Evolutionary conservation across 768 basidiomycete genomes (phyloP).

Genomic region (Lentinus tigrinus): DNA sequence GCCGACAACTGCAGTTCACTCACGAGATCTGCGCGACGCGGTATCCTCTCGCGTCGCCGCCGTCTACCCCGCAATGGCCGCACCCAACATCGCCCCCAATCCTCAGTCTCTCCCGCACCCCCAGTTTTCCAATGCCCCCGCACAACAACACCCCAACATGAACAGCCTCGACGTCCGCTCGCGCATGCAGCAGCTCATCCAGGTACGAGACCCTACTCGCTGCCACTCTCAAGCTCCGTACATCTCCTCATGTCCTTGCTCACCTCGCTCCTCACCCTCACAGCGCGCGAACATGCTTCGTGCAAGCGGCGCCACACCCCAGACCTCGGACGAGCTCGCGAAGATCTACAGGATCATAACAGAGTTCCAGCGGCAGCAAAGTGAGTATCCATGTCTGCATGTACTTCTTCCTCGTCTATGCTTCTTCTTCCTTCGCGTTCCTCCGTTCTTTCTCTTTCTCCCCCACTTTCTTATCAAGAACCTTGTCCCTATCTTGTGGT

Average conservation of each 20-base stretch:
- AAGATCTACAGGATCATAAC: slow-evolving; percentile 39
- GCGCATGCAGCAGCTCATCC: slow-evolving; percentile 28
- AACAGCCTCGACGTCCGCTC: slow-evolving; percentile 13
- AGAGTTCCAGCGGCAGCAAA: slow-evolving; percentile 31
- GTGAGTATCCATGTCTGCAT: slow-evolving; percentile 14
- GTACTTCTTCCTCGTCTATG: background rate
- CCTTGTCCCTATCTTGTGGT: background rate
- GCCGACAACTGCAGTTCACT: slow-evolving; percentile 22
- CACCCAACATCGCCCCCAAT: slow-evolving; percentile 25
- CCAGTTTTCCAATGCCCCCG: slow-evolving; percentile 15
- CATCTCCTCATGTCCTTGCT: background rate
- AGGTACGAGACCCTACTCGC: slow-evolving; percentile 19
- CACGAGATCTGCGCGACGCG: slow-evolving; percentile 36
- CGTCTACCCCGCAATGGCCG: slow-evolving; percentile 21
- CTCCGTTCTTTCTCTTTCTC: background rate
- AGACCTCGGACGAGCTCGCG: slow-evolving; percentile 43
- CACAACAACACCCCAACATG: slow-evolving; percentile 13
- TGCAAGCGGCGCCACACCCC: slow-evolving; percentile 43
- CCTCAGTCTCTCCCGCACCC: slow-evolving; percentile 19
- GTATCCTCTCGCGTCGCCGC: slow-evolving; percentile 15
- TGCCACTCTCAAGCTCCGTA: background rate
- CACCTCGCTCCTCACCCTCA: background rate
- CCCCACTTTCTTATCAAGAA: no score
- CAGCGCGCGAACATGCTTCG: slow-evolving; percentile 47
- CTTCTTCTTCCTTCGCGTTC: background rate